phyloP scores from a whole-genome alignment of 805 yeast genomes.

The Phaffomyces antillensis region DNA sequence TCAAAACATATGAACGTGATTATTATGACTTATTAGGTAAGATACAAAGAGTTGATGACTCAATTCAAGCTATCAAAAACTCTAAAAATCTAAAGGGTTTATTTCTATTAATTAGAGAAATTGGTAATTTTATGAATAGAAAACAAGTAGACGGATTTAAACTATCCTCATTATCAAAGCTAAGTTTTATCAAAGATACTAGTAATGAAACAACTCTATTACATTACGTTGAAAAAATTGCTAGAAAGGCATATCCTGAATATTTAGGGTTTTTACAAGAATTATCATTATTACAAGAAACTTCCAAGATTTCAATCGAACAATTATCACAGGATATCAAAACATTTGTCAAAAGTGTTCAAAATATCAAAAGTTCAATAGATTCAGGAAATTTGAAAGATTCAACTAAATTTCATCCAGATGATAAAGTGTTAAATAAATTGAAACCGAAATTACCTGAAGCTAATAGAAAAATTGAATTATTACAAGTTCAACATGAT shows the following conservation, averaged over 20 bases:
- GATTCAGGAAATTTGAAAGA: slow-evolving; percentile 63
- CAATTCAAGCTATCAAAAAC: slow-evolving; percentile 43
- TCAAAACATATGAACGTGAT: slow-evolving; percentile 56
- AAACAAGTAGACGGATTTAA: slow-evolving; percentile 68
- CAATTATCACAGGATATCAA: slow-evolving; percentile 52
- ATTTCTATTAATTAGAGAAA: slow-evolving; percentile 58
- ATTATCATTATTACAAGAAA: slow-evolving; percentile 40
- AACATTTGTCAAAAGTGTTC: slow-evolving; percentile 44
- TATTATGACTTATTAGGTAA: slow-evolving; percentile 53
- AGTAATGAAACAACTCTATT: slow-evolving; percentile 64
- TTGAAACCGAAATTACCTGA: slow-evolving; percentile 46
- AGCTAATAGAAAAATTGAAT: slow-evolving; percentile 46
- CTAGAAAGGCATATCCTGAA: slow-evolving; percentile 62
- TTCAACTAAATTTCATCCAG: slow-evolving; percentile 54
- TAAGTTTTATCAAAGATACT: slow-evolving; percentile 61
- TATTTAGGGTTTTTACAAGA: slow-evolving; percentile 56
- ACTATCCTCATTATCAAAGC: slow-evolving; percentile 58
- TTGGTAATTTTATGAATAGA: slow-evolving; percentile 76
- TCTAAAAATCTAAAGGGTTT: slow-evolving; percentile 51
- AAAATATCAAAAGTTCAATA: slow-evolving; percentile 45
- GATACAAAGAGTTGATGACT: slow-evolving; percentile 51
- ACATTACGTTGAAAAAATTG: slow-evolving; percentile 65
- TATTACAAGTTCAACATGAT: slow-evolving; percentile 43
- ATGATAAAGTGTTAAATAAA: slow-evolving; percentile 50
- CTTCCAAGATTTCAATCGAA: slow-evolving; percentile 57